Evolutionary conservation across 331 rosid species (phyloP), one percentile per base, ranked within the genome.

Genomic region (Stylosanthes scabra): DNA sequence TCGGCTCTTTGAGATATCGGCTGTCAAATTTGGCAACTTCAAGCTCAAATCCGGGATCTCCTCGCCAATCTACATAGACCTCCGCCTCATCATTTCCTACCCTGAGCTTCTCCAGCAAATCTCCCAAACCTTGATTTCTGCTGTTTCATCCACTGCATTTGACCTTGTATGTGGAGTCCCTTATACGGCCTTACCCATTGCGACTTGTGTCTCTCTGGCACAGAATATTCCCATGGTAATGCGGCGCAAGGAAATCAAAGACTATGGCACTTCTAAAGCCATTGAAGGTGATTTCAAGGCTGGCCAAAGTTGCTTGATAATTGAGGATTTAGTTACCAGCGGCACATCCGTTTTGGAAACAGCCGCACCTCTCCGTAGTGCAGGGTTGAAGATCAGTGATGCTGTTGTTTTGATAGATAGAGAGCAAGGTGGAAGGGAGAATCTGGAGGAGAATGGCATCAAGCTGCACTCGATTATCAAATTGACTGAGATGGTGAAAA

Each of bases 241-340:
- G 96, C 92, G 94, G 55, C 88, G 90, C 72, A 92, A 92, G 81
- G 97, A 92, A 78, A 76, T 86, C 75, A 92, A 92, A 73, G 97
- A 92, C 80, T 92, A 92, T 41, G 96, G 96, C 29, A 92, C 96
- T 58, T 63, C 97, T 40, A 92, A 92, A 71, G 89, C 91, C 66
- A 88, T 92, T 29, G 96, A 92, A 20, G 96, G 96, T 45, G 75
- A 42, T 63, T 92, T 80, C 71, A 58, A 59, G 52, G 27, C 80
- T 20, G 88, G 78, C 13, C 92, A 88, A 58, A 63, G 77, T 50
- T 92, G 97, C 75, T 83, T 92, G 47, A 81, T 92, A 51, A 62
- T 92, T 66, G 96, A 92, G 78, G 96, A 90, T 72, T 80, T 92
- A 78, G 94, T 92, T 45, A 92, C 96, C 31, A 90, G 92, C 66